Conservation (phyloP, 352 stramenopile genomes). For the Pythium phragmitis region DNA sequence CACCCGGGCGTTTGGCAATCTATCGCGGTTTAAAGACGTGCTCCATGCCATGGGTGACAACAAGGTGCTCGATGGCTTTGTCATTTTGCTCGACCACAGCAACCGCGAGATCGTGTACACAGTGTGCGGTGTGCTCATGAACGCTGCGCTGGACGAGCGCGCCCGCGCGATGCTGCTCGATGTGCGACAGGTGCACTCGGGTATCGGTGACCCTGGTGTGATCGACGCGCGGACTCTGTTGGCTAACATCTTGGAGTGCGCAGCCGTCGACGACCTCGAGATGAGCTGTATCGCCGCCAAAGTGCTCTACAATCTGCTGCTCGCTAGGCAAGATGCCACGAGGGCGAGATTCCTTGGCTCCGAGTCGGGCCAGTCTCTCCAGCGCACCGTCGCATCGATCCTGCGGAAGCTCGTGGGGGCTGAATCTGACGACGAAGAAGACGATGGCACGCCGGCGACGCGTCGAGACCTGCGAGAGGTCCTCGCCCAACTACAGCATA, state of each 20-base stretch:
- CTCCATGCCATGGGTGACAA: conserved; percentile 45
- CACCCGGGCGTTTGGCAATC: conserved; percentile 81
- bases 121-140: conserved; percentile 84
- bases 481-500: conserved; percentile 43
- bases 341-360: neutral
- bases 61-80: conserved; percentile 68
- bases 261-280: conserved; percentile 55
- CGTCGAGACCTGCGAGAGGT: conserved; percentile 39
- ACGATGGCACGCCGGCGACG: neutral
- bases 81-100: conserved; percentile 76
- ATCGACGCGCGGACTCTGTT: conserved; percentile 48
- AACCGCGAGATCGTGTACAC: conserved; percentile 80
- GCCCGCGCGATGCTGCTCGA: conserved; percentile 37
- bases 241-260: conserved; percentile 51
- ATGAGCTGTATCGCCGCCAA: conserved; percentile 83
- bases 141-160: conserved; percentile 55
- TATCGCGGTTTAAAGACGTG: conserved; percentile 74
- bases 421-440: conserved; percentile 17
- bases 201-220: conserved; percentile 11
- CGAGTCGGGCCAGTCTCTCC: conserved; percentile 22
- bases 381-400: conserved; percentile 33
- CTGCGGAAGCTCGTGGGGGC: conserved; percentile 29
- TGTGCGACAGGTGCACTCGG: conserved; percentile 24
- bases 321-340: conserved; percentile 23
- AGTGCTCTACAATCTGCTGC: conserved; percentile 81